Conservation (phyloP, 306 rosid genomes). For the Cicer judaicum region DNA sequence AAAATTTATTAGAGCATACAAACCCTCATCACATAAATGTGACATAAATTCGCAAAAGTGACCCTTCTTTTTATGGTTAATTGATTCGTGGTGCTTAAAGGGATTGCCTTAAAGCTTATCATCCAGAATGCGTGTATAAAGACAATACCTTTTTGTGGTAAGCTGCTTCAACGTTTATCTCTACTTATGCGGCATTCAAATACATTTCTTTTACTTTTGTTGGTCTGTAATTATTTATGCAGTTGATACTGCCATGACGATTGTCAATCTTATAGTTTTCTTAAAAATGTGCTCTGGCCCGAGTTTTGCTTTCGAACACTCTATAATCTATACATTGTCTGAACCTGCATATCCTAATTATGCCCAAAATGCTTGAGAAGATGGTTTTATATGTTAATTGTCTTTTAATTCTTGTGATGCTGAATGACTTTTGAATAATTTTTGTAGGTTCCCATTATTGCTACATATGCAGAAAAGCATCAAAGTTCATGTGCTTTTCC, state of each 20-base stretch:
- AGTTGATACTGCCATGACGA: conserved; percentile 2
- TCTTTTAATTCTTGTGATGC: conserved; percentile 23
- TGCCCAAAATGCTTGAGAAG: background rate
- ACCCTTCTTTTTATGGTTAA: conserved; percentile 27
- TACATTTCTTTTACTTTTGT: conserved; percentile 19
- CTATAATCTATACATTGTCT: background rate
- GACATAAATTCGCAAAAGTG: too few relatives aligned
- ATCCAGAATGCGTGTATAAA: conserved; percentile 56
- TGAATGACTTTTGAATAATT: conserved; percentile 40
- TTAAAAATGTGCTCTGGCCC: conserved; percentile 1
- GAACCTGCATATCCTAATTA: conserved; percentile 8
- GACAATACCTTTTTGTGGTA: conserved; percentile 69
- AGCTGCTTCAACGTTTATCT: conserved; percentile 50
- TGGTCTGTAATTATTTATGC: conserved; percentile 29
- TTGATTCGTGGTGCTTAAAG: conserved; percentile 54
- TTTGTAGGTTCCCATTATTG: too few relatives aligned
- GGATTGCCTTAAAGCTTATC: conserved; percentile 75
- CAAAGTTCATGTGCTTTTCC: too few relatives aligned
- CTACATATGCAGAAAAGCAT: too few relatives aligned
- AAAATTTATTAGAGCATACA: too few relatives aligned
- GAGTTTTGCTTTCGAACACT: conserved; percentile 5
- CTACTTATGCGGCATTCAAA: conserved; percentile 31
- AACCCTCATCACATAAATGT: too few relatives aligned
- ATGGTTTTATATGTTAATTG: background rate
- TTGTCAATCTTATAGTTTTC: conserved; percentile 26